These are phyloP conservation scores for Metroxylon sagu DNA, from an alignment of 176 grass and related monocot genomes.

Conservation along the genomic window DNA sequence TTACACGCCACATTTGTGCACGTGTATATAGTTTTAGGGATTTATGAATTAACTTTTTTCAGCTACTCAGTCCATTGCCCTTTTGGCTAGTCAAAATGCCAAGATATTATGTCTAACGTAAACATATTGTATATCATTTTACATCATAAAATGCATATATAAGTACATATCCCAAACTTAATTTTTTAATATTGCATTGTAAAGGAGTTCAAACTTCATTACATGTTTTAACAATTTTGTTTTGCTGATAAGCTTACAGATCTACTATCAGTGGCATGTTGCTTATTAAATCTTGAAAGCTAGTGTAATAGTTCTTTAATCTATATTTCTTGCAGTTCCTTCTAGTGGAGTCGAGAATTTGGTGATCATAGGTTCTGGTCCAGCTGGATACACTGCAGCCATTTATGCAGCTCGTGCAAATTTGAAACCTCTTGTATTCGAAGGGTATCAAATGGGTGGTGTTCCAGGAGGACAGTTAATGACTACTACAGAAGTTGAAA, in stretches of 20 bases:
- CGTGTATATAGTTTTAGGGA: too few species aligned
- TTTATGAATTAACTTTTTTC: too few species aligned
- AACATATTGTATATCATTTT: too few species aligned
- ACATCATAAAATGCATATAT: too few species aligned
- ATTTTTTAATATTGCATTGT: too few species aligned
- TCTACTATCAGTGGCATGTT: not conserved
- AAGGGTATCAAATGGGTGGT: slow-evolving; percentile 86
- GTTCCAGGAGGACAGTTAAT: slow-evolving; percentile 93
- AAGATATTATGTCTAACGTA: too few species aligned
- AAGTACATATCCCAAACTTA: too few species aligned
- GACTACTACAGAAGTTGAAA: slow-evolving; percentile 98
- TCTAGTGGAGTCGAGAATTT: slow-evolving; percentile 70
- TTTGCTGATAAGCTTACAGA: not conserved
- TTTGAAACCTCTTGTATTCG: slow-evolving; percentile 88
- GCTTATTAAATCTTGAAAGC: not conserved
- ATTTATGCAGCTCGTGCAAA: slow-evolving; percentile 93
- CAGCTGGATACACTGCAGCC: slow-evolving; percentile 85
- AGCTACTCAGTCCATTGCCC: too few species aligned
- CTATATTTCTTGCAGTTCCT: slow-evolving; percentile 24
- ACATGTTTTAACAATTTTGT: not conserved
- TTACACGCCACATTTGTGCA: too few species aligned
- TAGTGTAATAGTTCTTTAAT: not conserved
- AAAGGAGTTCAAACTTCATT: too few species aligned
- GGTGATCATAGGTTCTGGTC: slow-evolving; percentile 93
- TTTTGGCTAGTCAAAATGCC: too few species aligned